These are phyloP conservation scores for Chaetoscypha palmicola DNA, from an alignment of 2,329 filamentous ascomycete species.

Conservation along the genomic window DNA sequence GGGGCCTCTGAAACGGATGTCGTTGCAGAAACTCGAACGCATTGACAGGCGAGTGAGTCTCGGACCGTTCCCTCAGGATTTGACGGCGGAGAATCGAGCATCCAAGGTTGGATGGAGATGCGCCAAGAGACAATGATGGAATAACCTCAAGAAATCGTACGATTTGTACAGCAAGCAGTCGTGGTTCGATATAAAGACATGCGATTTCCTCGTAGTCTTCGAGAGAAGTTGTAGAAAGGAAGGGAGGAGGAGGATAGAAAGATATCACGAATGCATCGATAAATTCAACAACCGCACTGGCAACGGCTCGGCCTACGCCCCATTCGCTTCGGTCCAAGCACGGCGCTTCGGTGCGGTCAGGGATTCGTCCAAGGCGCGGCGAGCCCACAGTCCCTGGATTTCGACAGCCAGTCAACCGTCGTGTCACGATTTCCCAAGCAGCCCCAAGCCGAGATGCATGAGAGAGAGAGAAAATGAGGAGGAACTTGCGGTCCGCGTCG, in stretches of 20 bases:
- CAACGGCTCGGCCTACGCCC: too few species aligned
- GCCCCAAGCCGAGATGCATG: too few species aligned
- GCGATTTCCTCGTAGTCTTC: neutral
- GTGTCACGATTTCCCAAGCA: too few species aligned
- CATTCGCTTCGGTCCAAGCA: too few species aligned
- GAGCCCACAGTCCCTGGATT: too few species aligned
- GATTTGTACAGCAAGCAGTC: slow-evolving; percentile 6
- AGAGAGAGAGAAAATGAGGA: too few species aligned
- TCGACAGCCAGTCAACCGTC: too few species aligned
- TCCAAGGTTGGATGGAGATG: slow-evolving; percentile 3
- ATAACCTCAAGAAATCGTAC: slow-evolving; percentile 13
- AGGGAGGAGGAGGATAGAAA: neutral
- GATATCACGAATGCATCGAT: neutral
- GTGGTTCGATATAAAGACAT: slow-evolving; percentile 2
- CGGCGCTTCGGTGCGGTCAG: too few species aligned
- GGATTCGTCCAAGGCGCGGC: too few species aligned
- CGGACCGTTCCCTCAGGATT: slow-evolving; percentile 5
- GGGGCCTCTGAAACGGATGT: slow-evolving; percentile 20
- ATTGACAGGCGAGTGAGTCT: slow-evolving; percentile 13
- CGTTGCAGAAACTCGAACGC: slow-evolving; percentile 19
- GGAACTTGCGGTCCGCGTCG: too few species aligned
- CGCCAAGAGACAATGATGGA: neutral
- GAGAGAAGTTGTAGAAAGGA: neutral
- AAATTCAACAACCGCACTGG: too few species aligned
- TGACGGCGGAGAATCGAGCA: slow-evolving; percentile 8